phyloP scores from a whole-genome alignment of 2,329 filamentous ascomycete species.

The Claviceps capensis region DNA sequence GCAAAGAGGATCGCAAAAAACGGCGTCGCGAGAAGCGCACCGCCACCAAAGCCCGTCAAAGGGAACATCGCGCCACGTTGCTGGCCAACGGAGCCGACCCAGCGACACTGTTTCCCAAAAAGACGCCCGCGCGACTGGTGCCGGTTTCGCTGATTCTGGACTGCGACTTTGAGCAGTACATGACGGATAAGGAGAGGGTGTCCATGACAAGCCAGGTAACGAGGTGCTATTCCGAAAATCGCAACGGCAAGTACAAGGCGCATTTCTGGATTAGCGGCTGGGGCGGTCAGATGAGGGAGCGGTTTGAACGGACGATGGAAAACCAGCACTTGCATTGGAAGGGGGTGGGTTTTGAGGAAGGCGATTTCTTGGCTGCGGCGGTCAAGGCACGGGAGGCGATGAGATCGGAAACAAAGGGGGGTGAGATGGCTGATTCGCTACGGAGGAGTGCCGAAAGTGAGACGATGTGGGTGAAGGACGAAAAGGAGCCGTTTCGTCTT shows the following conservation, averaged over 20 bases:
- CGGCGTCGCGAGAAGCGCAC: slow-evolving; percentile 42
- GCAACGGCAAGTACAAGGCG: slow-evolving; percentile 48
- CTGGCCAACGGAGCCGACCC: slow-evolving; percentile 34
- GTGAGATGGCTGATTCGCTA: slow-evolving; percentile 46
- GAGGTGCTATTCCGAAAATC: slow-evolving; percentile 80
- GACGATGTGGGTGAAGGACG: slow-evolving; percentile 19
- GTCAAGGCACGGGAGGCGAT: slow-evolving; percentile 54
- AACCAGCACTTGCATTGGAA: slow-evolving; percentile 69
- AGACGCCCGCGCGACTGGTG: slow-evolving; percentile 36
- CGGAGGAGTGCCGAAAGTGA: slow-evolving; percentile 20
- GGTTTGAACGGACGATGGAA: slow-evolving; percentile 64
- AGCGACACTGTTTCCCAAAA: slow-evolving; percentile 19
- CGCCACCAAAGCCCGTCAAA: slow-evolving; percentile 32
- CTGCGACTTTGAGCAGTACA: slow-evolving; percentile 82
- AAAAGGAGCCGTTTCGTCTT: slow-evolving; percentile 19
- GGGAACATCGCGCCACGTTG: slow-evolving; percentile 34
- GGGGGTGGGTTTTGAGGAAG: slow-evolving; percentile 57
- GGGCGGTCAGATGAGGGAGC: slow-evolving; percentile 56
- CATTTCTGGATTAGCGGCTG: slow-evolving; percentile 72
- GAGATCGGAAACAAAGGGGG: slow-evolving; percentile 29
- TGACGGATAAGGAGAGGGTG: slow-evolving; percentile 74
- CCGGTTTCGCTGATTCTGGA: slow-evolving; percentile 77
- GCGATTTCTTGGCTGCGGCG: slow-evolving; percentile 60
- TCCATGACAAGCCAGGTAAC: slow-evolving; percentile 77
- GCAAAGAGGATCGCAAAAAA: slow-evolving; percentile 42